Evolutionary conservation across 2,329 filamentous ascomycete species (phyloP), one percentile per base, ranked within the genome.

Genomic region (Cladosporium austrohemisphaericum): DNA sequence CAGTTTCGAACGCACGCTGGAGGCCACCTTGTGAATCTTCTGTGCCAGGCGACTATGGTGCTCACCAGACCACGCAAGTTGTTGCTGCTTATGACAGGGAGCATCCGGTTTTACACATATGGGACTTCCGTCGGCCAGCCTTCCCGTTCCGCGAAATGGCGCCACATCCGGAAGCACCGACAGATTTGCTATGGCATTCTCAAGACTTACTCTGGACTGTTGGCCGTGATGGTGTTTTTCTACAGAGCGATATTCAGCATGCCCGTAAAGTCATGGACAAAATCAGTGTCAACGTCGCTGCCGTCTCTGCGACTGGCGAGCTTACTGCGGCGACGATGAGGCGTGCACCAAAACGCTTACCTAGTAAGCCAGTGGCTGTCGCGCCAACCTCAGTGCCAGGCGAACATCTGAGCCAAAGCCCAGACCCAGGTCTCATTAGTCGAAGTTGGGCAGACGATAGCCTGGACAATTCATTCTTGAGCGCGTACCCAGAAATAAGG

Each of bases 141-240:
- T 66, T 84, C n/a, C 81, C 81, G 1, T 83, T 80, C 58, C 74
- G 78, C 33, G 80, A 83, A 58, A 73, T 84, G 54, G 72, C 76
- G 59, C 75, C 74, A 49, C 79, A 80, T 58, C 68, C 73, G 40
- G 73, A 71, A 4, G 72, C 76, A 13, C 74, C 80, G 16, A 76
- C 78, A 19, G 81, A 84, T 57, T 68, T 85, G 62, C 70, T 84
- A 13, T 85, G 81, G 75, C 79, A 79, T 57, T 81, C 80, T 43
- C 78, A 80, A 63, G 79, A 84, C 61, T 68, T 81, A 5, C 68
- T 85, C 29, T 85, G 81, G 81, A 82, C 79, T 10, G 81, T 83
- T 33, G 80, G 79, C 5, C 73, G 76, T 38, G 76, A 80, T 52
- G 81, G 81, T 11, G 71, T 76, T 8, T 84, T 85, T 55, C 75